Conservation (phyloP, 2,329 filamentous ascomycete species). For the Sporothrix humicola region DNA sequence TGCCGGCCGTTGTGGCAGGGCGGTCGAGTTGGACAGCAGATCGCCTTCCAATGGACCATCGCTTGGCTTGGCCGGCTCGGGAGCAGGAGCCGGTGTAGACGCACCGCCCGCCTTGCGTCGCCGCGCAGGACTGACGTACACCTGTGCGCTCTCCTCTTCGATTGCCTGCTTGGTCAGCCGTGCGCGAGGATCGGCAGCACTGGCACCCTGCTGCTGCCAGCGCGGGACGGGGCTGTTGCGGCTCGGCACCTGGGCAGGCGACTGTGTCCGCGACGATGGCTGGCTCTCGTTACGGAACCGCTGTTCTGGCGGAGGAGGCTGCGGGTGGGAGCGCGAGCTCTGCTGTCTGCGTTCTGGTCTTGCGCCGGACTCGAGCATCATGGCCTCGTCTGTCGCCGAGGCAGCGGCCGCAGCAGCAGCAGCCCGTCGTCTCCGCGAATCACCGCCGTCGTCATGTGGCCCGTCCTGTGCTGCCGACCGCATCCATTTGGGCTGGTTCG, state of each 20-base stretch:
- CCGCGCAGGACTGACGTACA: constrained; percentile 85
- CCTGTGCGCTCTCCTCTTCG: constrained; percentile 81
- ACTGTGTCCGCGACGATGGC: constrained; percentile 53
- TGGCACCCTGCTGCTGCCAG: constrained; percentile 63
- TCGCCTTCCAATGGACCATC: constrained; percentile 59
- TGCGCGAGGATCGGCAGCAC: constrained; percentile 56
- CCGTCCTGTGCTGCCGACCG: constrained; percentile 63
- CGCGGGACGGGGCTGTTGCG: constrained; percentile 58
- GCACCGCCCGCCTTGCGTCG: constrained; percentile 67
- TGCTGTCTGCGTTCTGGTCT: constrained; percentile 53
- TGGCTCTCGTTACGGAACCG: constrained; percentile 44
- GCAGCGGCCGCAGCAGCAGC: not conserved
- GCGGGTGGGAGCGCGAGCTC: not conserved
- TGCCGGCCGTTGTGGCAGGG: constrained; percentile 40
- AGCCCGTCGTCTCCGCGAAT: constrained; percentile 9
- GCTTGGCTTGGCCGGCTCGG: constrained; percentile 38
- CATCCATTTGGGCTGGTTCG: constrained; percentile 95
- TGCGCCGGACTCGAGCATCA: constrained; percentile 75
- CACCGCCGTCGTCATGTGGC: not conserved
- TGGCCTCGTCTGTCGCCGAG: constrained; percentile 69
- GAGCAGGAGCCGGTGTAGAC: constrained; percentile 45
- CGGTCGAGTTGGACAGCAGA: constrained; percentile 63
- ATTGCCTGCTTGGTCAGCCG: constrained; percentile 74
- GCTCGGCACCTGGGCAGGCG: constrained; percentile 51
- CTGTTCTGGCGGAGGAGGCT: constrained; percentile 40